phyloP scores from a whole-genome alignment of 1,139 yeast species.

The Geotrichum histeridarum region DNA sequence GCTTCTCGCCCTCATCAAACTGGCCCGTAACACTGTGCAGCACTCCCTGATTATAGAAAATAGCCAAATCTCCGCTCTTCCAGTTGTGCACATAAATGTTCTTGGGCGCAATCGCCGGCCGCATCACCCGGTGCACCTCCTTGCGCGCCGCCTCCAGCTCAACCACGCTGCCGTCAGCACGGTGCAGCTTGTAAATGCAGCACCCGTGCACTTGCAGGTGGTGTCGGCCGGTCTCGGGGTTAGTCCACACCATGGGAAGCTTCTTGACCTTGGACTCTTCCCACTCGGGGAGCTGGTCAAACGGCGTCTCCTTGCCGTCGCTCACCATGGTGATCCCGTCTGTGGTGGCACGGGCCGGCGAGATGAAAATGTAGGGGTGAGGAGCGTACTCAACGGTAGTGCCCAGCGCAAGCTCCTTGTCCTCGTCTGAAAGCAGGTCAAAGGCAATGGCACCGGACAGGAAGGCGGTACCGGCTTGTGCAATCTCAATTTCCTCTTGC shows the following conservation, averaged over 20 bases:
- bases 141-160: conserved; percentile 68
- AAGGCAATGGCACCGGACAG: conserved; percentile 77
- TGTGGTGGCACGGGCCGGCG: conserved; percentile 72
- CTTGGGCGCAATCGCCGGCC: conserved; percentile 77
- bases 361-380: conserved; percentile 80
- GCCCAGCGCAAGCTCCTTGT: conserved; percentile 63
- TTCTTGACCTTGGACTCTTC: conserved; percentile 67
- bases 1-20: conserved; percentile 65
- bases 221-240: conserved; percentile 77
- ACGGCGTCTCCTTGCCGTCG: conserved; percentile 63
- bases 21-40: conserved; percentile 91
- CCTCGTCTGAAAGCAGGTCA: conserved; percentile 58
- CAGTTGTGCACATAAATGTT: conserved; percentile 75
- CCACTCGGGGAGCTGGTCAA: conserved; percentile 74
- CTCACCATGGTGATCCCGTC: conserved; percentile 83
- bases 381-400: conserved; percentile 85
- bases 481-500: conserved; percentile 57
- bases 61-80: conserved; percentile 76
- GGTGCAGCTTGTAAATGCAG: conserved; percentile 65
- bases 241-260: conserved; percentile 86
- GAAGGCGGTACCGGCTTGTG: conserved; percentile 85
- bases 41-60: conserved; percentile 81
- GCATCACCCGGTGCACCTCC: conserved; percentile 64
- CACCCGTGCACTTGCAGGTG: conserved; percentile 85
- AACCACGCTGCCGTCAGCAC: conserved; percentile 51